phyloP scores from a whole-genome alignment of 306 rosid species.

The Nissolia schottii region DNA sequence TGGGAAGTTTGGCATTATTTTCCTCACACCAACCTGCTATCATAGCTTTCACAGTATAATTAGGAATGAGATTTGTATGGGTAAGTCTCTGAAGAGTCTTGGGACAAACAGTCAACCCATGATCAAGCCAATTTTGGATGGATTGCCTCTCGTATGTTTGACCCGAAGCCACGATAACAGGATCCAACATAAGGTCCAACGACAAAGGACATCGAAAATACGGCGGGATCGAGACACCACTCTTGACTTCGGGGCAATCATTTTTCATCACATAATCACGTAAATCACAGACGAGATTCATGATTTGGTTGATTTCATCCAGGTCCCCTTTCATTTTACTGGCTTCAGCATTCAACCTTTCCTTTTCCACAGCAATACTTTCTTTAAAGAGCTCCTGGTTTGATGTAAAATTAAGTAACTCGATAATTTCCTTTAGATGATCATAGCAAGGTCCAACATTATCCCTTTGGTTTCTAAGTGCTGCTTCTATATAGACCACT shows the following conservation, averaged over 20 bases:
- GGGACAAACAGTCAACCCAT: constrained; percentile 77
- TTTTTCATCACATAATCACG: constrained; percentile 61
- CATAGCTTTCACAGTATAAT: constrained; percentile 91
- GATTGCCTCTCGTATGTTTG: constrained; percentile 82
- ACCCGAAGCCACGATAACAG: constrained; percentile 93
- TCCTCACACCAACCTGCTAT: constrained; percentile 89
- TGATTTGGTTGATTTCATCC: constrained; percentile 49
- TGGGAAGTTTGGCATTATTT: constrained; percentile 47
- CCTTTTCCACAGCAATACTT: constrained; percentile 80
- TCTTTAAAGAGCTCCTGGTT: constrained; percentile 80
- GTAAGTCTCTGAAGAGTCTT: constrained; percentile 65
- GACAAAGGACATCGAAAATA: constrained; percentile 92
- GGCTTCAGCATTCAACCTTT: constrained; percentile 53
- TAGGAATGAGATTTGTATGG: constrained; percentile 74
- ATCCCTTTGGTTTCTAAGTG: constrained; percentile 49
- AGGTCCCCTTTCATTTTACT: constrained; percentile 48
- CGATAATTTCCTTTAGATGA: constrained; percentile 52
- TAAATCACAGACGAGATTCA: constrained; percentile 57
- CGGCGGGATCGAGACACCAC: constrained; percentile 58
- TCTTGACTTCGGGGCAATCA: constrained; percentile 37
- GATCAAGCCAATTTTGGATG: constrained; percentile 82
- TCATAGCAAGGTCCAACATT: constrained; percentile 41
- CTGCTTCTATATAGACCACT: constrained; percentile 62
- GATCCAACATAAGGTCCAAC: constrained; percentile 80
- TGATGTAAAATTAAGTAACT: constrained; percentile 55